These are phyloP conservation scores for Ormosia semicastrata DNA, from an alignment of 306 rosid species.

Conservation along the genomic window DNA sequence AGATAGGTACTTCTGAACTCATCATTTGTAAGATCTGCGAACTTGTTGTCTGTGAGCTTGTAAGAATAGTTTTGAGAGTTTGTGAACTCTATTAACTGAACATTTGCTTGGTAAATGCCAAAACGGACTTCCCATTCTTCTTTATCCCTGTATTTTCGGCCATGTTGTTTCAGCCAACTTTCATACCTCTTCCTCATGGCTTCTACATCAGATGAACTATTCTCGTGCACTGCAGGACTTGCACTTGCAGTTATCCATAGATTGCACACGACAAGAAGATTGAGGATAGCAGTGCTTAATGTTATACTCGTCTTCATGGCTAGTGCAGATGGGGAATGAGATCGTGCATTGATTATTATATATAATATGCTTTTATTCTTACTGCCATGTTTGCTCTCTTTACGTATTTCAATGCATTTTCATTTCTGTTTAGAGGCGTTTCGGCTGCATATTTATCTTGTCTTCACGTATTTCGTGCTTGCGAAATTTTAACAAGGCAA, in stretches of 20 bases:
- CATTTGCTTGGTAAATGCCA: conserved; percentile 53
- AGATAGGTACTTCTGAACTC: conserved; percentile 47
- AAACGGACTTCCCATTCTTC: conserved; percentile 57
- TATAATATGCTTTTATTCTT: neutral
- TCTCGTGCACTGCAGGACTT: conserved; percentile 15
- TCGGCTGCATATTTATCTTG: conserved; percentile 3
- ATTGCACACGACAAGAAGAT: conserved; percentile 34
- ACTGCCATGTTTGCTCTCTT: conserved; percentile 25
- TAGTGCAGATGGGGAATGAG: conserved; percentile 7
- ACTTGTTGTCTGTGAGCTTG: conserved; percentile 62
- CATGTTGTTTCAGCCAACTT: conserved; percentile 45
- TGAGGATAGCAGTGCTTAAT: conserved; percentile 27
- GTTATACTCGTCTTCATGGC: conserved; percentile 40
- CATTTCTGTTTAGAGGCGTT: conserved; percentile 20
- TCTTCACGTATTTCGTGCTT: conserved; percentile 41
- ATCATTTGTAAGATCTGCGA: conserved; percentile 63
- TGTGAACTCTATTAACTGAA: conserved; percentile 44
- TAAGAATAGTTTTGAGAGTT: conserved; percentile 59
- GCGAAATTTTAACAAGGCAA: conserved; percentile 35
- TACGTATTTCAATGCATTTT: conserved; percentile 13
- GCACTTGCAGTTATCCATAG: conserved; percentile 38
- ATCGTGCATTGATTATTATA: neutral
- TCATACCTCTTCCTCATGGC: conserved; percentile 51
- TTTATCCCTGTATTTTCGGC: conserved; percentile 29
- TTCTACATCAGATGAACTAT: neutral